Base-by-base conservation (phyloP, 352 stramenopile genomes). In the Phytophthora pisi region DNA sequence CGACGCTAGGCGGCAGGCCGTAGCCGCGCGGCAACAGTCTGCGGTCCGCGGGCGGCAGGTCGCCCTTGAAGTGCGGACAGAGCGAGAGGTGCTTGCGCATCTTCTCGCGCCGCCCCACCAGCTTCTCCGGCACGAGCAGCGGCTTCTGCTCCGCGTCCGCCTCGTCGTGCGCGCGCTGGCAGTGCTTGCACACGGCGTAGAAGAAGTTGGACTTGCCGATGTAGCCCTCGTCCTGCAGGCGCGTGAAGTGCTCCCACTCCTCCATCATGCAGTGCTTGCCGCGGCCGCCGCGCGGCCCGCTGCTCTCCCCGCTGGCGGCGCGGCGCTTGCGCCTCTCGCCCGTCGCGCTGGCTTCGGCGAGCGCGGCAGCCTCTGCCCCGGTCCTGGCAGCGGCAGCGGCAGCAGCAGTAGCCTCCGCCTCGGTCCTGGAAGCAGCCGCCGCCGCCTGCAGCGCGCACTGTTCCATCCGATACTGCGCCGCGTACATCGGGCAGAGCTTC, bases 131-230 rank as follows among this genome's bases (percentile, higher is more conserved):
- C 61, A 70, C 64, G 24, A 89, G 52, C 57, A 79, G 36, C 28
- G 78, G 50, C 66, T 89, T 82, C 61, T 86, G 86, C 26, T 90
- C 81, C 8, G 79, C 79, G 0, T 64, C 34, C 4, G 79, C 83
- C 18, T 84, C 71, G 61, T 91, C 79, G 54, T 89, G 72, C 18
- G 81, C 86, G n/a, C 62, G 30, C 55, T 91, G 72, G 72, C 86
- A 92, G 79, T 91, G 64, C 49, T 82, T 84, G 68, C 86, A 94
- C 28, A 90, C 43, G 24, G 82, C 84, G 49, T 81, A 79, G 68
- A 92, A 92, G 70, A 92, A 92, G 60, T 94, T 94, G 16, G 83
- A 91, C 26, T 91, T 92, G 70, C 81, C 84, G 66, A 94, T 91
- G 74, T 90, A 94, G 18, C 84, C 86, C 59, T 91, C 81, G 31